These are phyloP conservation scores for Mycena capillaripes DNA, from an alignment of 768 basidiomycete species.

Conservation along the genomic window DNA sequence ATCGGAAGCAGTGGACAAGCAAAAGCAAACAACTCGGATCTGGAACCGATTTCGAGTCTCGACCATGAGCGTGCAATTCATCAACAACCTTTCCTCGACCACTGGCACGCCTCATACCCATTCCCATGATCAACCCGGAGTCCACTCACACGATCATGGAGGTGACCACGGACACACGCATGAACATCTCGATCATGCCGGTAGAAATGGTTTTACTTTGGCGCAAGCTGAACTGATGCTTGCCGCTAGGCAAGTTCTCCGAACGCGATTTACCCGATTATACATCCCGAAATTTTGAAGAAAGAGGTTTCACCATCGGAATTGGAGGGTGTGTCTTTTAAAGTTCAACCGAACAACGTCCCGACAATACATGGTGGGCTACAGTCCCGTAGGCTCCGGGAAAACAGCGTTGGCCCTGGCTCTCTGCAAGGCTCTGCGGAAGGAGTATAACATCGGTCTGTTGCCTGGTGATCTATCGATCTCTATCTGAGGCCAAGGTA, in stretches of 20 bases:
- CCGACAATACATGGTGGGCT: background rate
- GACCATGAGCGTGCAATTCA: slow-evolving; percentile 79
- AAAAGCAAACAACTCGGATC: slow-evolving; percentile 4
- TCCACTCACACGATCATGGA: slow-evolving; percentile 67
- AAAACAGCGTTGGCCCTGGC: slow-evolving; percentile 96
- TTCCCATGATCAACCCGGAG: slow-evolving; percentile 62
- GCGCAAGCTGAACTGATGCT: background rate
- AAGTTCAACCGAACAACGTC: background rate
- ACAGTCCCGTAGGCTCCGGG: slow-evolving; percentile 96
- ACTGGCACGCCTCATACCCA: slow-evolving; percentile 54
- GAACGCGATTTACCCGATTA: slow-evolving; percentile 96
- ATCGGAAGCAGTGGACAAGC: background rate
- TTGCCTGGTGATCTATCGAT: slow-evolving; percentile 21
- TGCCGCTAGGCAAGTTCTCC: slow-evolving; percentile 81
- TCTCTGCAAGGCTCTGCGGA: slow-evolving; percentile 85
- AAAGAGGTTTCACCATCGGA: slow-evolving; percentile 97
- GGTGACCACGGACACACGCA: slow-evolving; percentile 96
- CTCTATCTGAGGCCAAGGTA: slow-evolving; percentile 45
- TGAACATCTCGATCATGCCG: slow-evolving; percentile 91
- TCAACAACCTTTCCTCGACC: slow-evolving; percentile 70
- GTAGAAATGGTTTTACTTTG: slow-evolving; percentile 51
- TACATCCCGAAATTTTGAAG: slow-evolving; percentile 84
- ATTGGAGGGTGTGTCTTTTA: slow-evolving; percentile 88
- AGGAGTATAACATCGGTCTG: slow-evolving; percentile 92
- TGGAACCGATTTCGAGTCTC: background rate